Base-by-base conservation (phyloP, 2,329 filamentous ascomycete genomes). In the Penicillium sp. region DNA sequence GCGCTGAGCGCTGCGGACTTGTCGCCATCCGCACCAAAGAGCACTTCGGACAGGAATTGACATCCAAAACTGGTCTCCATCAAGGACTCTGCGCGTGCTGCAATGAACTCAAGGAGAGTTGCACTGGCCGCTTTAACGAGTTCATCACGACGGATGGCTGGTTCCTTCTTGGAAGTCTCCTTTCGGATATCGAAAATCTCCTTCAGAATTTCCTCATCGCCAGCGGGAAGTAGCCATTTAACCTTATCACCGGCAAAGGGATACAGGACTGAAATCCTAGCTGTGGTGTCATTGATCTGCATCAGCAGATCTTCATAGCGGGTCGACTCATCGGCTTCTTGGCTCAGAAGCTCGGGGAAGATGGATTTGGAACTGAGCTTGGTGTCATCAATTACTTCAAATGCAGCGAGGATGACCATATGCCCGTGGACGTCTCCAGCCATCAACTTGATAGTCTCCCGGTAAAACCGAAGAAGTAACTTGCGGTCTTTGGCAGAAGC, bases 331-430 rank as follows among this genome's bases (percentile, higher is more conserved):
- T 66, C 57, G 4, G 69, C 61, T 33, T 85, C 83, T 66, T 90
- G 89, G 61, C 87, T 89, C 18, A 97, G 76, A 12, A 99, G 79
- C 72, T 97, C 93, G 0, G 90, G 81, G 73, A 96, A 91, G 62
- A 99, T 89, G 30, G 89, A 81, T 76, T 96, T 97, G 51, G 86
- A 81, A 3, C 86, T 90, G 67, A 96, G 80, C 62, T 95, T 92
- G 9, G 94, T 99, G 71, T 99, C 94, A 65, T 99, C 94, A 49
- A 96, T 86, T 49, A 96, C 87, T 66, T 97, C 94, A 69, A 92
- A 91, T 1, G 91, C 90, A 1, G 91, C 82, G 55, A 97, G 81
- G 33, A 99, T 83, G 54, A 97, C 83, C 60, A 87, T 80, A 68
- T 96, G 91, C 1, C 86, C 94, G 66, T 92, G 75, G 6, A 80